phyloP scores from a whole-genome alignment of 1,284 basidiomycete genomes.

The Rhodotorula sp. region DNA sequence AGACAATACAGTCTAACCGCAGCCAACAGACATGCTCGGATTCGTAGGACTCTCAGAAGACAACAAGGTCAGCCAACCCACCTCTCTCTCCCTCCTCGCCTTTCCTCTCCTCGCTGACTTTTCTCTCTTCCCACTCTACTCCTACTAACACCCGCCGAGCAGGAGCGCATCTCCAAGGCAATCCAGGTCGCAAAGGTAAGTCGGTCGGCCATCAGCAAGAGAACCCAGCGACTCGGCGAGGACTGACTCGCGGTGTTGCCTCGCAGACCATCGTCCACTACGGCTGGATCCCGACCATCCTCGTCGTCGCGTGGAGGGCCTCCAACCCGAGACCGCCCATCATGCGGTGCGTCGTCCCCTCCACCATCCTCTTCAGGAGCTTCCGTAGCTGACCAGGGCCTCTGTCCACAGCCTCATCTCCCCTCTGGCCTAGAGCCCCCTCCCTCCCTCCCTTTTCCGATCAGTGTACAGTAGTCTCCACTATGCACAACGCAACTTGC shows the following conservation, averaged over 20 bases:
- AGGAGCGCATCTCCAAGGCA: constrained; percentile 76
- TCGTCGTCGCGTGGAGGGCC: constrained; percentile 80
- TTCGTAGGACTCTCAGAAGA: constrained; percentile 37
- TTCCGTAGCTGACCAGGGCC: too few relatives aligned
- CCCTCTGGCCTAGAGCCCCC: constrained; percentile 27
- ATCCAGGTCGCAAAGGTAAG: constrained; percentile 75
- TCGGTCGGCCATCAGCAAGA: not conserved
- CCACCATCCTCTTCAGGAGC: too few relatives aligned
- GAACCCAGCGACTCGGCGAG: not conserved
- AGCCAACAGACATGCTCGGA: constrained; percentile 5
- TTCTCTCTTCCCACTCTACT: too few relatives aligned
- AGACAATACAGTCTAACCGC: too few relatives aligned
- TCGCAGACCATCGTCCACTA: constrained; percentile 79
- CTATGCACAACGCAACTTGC: too few relatives aligned
- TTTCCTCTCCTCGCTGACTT: not conserved
- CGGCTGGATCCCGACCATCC: constrained; percentile 90
- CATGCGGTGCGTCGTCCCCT: constrained; percentile 19
- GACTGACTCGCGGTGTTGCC: not conserved
- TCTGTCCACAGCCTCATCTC: constrained; percentile 31
- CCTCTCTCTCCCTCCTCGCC: too few relatives aligned
- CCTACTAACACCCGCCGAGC: too few relatives aligned
- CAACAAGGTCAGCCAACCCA: constrained; percentile 37
- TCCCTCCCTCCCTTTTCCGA: not conserved
- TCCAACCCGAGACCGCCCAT: constrained; percentile 42
- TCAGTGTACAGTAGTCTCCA: not conserved